These are phyloP conservation scores for Galerina sulciceps DNA, from an alignment of 768 basidiomycete genomes.

Conservation along the genomic window DNA sequence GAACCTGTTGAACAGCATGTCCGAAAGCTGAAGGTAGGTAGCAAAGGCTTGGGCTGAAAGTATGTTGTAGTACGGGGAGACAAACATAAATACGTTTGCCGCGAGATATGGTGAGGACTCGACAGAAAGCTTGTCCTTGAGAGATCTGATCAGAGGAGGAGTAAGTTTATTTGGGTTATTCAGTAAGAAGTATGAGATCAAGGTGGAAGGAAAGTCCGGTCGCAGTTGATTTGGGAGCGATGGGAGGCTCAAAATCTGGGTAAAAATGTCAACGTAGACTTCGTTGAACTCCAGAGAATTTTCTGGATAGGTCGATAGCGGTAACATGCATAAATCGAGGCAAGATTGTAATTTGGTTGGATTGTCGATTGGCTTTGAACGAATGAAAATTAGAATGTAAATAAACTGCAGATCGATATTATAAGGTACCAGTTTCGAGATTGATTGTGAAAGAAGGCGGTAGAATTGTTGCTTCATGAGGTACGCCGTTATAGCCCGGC, in stretches of 20 bases:
- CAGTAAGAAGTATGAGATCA: constrained; percentile 70
- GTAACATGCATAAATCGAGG: constrained; percentile 47
- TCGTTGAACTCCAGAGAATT: constrained; percentile 27
- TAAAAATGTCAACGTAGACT: constrained; percentile 47
- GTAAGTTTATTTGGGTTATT: constrained; percentile 33
- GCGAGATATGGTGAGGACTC: constrained; percentile 61
- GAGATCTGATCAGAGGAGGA: constrained; percentile 21
- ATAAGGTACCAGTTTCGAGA: constrained; percentile 48
- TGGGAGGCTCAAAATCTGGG: constrained; percentile 70
- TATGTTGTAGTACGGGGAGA: constrained; percentile 59
- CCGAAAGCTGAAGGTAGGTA: constrained; percentile 61
- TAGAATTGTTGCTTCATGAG: constrained; percentile 55
- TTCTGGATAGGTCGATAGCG: constrained; percentile 34
- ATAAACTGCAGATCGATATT: not conserved
- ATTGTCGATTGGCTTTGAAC: constrained; percentile 54
- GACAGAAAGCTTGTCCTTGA: constrained; percentile 28
- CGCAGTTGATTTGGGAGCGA: constrained; percentile 79
- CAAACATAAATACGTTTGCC: constrained; percentile 73
- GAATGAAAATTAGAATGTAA: not conserved
- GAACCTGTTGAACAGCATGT: constrained; percentile 54
- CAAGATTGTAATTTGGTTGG: constrained; percentile 52
- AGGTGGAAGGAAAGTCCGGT: constrained; percentile 58
- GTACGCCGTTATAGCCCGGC: constrained; percentile 44
- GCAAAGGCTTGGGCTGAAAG: constrained; percentile 49
- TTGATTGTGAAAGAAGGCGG: constrained; percentile 39